Evolutionary conservation across 257 asterid species (phyloP), one percentile per base, ranked within the genome.

Genomic region (Thymus mandschuricus): DNA sequence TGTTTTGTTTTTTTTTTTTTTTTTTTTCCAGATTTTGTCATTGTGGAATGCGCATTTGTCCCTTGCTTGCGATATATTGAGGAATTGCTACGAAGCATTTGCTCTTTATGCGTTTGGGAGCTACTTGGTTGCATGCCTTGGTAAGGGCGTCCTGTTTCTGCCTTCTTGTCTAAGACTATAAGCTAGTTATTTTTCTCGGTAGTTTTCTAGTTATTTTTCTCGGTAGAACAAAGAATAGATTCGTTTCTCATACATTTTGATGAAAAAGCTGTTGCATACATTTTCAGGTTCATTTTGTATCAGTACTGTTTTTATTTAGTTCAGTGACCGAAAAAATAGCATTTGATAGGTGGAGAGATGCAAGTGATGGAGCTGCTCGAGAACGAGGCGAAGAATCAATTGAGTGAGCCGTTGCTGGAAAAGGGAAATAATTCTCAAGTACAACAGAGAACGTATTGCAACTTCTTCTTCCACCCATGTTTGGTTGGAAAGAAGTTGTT

Each of bases 61-160:
- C 35, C 87, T 95, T 44, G 92, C 87, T 48, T 95, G 97, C 49
- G 98, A 95, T 85, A 89, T 95, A 76, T 77, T 95, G 72, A 88
- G 99, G 75, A 91, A 85, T 80, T 87, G 97, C 83, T 95, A 95
- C 63, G 99, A 95, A 92, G 98, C 99, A 21, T 84, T 94, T 74
- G 97, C 96, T 13, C 87, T 92, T 57, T 95, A 95, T 82, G 89
- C 99, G 54, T 95, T 95, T 61, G 99, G 99, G 57, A 95, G 96
- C 85, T 95, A 91, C 95, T 82, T 95, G 83, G 79, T 88, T 74
- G 96, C 93, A 49, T 95, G 98, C 85, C 99, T 95, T 55, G 99
- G 99, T 94, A 82, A 85, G 88, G 15, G 3, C 12, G 29, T 8
- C 2, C 12, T 45, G 48, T 11, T 8, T 60, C 3, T 7, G 35